Percentiles rank a stretch among this genome's conserved stretches.
Evolutionary conservation across 441 rosid species (phyloP).

Genomic region (Gossypium gossypioides): DNA sequence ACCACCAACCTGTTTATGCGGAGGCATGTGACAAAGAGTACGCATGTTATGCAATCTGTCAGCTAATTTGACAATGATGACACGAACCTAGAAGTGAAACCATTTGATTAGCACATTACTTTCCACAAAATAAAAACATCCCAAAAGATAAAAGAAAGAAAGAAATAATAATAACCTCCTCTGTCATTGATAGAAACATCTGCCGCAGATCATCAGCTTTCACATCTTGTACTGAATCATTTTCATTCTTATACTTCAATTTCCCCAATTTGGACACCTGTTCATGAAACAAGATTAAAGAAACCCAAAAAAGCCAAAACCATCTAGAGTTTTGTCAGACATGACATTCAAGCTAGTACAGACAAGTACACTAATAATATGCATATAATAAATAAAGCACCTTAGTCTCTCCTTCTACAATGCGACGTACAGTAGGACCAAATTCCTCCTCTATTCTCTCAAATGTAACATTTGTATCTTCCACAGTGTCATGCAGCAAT

Average conservation of each 20-base stretch:
- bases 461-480: constrained; percentile 91
- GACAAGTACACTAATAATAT: not conserved
- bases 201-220: constrained; percentile 97
- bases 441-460: constrained; percentile 86
- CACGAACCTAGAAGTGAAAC: constrained; percentile 63
- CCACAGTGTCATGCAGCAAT: constrained; percentile 92
- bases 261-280: constrained; percentile 95
- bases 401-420: constrained; percentile 99
- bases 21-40: constrained; percentile 89
- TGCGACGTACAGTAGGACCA: constrained; percentile 76
- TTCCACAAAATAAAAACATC: not conserved
- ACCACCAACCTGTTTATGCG: constrained; percentile 73
- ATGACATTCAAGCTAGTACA: constrained; percentile 4
- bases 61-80: constrained; percentile 94
- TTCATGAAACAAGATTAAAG: constrained; percentile 10
- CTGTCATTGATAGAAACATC: constrained; percentile 97
- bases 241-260: constrained; percentile 68
- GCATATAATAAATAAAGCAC: constrained; percentile 30
- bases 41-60: constrained; percentile 99
- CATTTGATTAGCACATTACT: not conserved
- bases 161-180: constrained; percentile 44
- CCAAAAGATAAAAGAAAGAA: constrained; percentile 16
- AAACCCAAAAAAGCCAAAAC: constrained; percentile 11
- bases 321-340: not conserved
- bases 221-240: constrained; percentile 71